Evolutionary conservation across 495 filamentous ascomycete species (phyloP).

Genomic region (Daldinia decipiens): DNA sequence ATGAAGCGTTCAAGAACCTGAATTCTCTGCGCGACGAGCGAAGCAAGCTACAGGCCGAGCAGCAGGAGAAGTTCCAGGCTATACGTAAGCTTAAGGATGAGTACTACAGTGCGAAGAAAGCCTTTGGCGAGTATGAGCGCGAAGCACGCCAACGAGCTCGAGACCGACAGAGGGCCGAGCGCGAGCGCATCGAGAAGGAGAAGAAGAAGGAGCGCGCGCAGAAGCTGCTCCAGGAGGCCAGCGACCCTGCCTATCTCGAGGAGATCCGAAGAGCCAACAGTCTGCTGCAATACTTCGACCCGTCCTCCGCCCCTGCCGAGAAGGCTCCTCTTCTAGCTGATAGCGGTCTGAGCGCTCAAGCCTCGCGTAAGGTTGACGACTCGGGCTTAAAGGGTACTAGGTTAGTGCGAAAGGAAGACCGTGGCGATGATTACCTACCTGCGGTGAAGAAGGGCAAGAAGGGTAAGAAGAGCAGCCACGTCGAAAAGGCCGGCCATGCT

Average conservation of each 20-base stretch:
- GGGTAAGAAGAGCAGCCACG: conserved; percentile 69
- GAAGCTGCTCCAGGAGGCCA: conserved; percentile 89
- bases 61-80: conserved; percentile 81
- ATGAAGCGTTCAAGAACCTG: conserved; percentile 85
- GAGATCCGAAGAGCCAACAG: conserved; percentile 88
- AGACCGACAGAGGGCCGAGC: conserved; percentile 67
- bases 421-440: conserved; percentile 87
- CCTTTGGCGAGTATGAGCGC: conserved; percentile 80
- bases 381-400: conserved; percentile 79
- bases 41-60: conserved; percentile 79
- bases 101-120: conserved; percentile 80
- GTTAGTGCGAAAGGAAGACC: conserved; percentile 81
- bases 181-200: conserved; percentile 81
- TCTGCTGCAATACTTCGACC: conserved; percentile 91
- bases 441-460: conserved; percentile 93
- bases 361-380: conserved; percentile 83
- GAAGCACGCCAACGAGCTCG: conserved; percentile 76
- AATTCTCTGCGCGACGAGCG: conserved; percentile 89
- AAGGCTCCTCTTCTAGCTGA: conserved; percentile 72
- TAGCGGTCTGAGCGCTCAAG: conserved; percentile 70
- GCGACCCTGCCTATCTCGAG: conserved; percentile 84
- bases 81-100: conserved; percentile 87
- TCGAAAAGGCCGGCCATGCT: conserved; percentile 57
- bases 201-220: conserved; percentile 86
- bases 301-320: conserved; percentile 68